Conservation (phyloP, 306 rosid species). For the Quercus wislizeni region DNA sequence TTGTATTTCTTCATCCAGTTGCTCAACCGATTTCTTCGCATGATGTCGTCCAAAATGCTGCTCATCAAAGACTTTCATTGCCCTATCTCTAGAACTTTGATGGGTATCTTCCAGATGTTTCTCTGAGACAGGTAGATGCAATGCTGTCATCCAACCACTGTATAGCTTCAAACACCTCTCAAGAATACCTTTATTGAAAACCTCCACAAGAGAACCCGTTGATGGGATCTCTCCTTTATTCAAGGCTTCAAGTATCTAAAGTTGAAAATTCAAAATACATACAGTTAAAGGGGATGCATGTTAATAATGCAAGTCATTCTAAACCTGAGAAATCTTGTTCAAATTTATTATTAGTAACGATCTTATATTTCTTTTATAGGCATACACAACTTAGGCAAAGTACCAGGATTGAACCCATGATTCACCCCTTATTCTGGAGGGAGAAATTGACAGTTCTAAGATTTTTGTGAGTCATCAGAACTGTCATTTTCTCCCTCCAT, state of each 20-base stretch:
- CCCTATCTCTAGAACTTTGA: constrained; percentile 46
- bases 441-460: not conserved
- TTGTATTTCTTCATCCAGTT: constrained; percentile 76
- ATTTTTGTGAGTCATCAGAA: too few relatives aligned
- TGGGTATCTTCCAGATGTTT: constrained; percentile 59
- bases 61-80: constrained; percentile 64
- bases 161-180: constrained; percentile 84
- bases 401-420: not conserved
- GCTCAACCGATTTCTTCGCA: constrained; percentile 74
- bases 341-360: not conserved
- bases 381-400: not conserved
- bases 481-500: too few relatives aligned
- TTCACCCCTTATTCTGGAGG: not conserved
- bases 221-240: constrained; percentile 99
- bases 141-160: constrained; percentile 47
- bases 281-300: not conserved
- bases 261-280: constrained; percentile 20
- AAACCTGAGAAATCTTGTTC: not conserved
- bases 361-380: not conserved
- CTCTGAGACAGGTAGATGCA: constrained; percentile 64
- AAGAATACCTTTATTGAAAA: constrained; percentile 89
- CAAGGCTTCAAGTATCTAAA: constrained; percentile 92
- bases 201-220: constrained; percentile 94
- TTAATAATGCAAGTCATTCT: not conserved
- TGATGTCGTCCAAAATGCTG: constrained; percentile 92